Conservation (phyloP, 164 flowering plant genomes). For the Aristolochia fimbriata region DNA sequence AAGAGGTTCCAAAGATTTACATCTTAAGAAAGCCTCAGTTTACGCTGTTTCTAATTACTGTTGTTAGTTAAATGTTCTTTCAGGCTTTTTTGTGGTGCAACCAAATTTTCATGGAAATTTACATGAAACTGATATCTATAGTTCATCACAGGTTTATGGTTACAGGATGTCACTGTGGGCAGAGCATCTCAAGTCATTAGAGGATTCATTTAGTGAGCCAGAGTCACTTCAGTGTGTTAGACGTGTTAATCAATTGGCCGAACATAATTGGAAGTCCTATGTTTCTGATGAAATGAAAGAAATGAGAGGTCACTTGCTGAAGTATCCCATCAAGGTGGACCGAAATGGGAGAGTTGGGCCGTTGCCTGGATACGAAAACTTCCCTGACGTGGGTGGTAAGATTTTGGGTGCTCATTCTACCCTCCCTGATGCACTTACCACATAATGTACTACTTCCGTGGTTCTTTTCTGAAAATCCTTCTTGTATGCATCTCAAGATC, state of each 20-base stretch:
- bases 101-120: background rate
- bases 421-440: slow-evolving; percentile 74
- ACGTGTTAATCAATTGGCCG: slow-evolving; percentile 36
- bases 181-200: slow-evolving; percentile 49
- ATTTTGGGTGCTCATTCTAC: slow-evolving; percentile 52
- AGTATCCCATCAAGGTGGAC: slow-evolving; percentile 45
- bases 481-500: no score
- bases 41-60: no score
- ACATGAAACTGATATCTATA: background rate
- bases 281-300: slow-evolving; percentile 23
- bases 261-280: slow-evolving; percentile 39
- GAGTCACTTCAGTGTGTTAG: slow-evolving; percentile 33
- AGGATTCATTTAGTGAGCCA: slow-evolving; percentile 38
- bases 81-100: no score
- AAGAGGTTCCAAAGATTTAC: no score
- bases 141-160: slow-evolving; percentile 48
- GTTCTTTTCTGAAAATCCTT: no score
- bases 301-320: slow-evolving; percentile 54
- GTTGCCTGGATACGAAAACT: slow-evolving; percentile 43
- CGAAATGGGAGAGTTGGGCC: slow-evolving; percentile 41
- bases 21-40: no score
- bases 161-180: slow-evolving; percentile 82
- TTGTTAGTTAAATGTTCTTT: no score
- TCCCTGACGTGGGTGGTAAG: slow-evolving; percentile 84
- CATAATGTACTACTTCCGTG: slow-evolving; percentile 15